phyloP scores from a whole-genome alignment of 2,329 filamentous ascomycete genomes.

The Ambrosiella cleistominuta region DNA sequence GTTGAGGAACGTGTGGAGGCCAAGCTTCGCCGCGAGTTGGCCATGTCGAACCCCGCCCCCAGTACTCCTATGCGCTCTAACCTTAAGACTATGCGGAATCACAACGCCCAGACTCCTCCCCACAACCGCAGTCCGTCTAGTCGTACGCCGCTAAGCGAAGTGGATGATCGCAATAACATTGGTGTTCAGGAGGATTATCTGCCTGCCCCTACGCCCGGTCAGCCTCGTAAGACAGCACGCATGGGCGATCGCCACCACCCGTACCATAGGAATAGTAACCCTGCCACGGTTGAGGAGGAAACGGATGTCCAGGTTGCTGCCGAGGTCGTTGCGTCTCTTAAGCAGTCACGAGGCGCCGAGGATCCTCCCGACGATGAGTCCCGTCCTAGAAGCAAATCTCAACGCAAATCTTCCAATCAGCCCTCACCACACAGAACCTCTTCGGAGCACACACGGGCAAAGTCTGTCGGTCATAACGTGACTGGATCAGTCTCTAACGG shows the following conservation, averaged over 20 bases:
- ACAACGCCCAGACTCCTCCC: slow-evolving; percentile 56
- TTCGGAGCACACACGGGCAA: slow-evolving; percentile 15
- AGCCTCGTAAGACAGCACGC: slow-evolving; percentile 76
- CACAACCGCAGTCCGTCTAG: slow-evolving; percentile 60
- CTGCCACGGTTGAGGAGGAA: slow-evolving; percentile 29
- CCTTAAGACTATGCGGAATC: slow-evolving; percentile 44
- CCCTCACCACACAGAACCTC: slow-evolving; percentile 9
- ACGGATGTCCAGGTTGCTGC: slow-evolving; percentile 33
- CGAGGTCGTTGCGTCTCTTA: slow-evolving; percentile 43
- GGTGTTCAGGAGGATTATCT: slow-evolving; percentile 76
- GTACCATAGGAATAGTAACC: slow-evolving; percentile 41
- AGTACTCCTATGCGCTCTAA: slow-evolving; percentile 45
- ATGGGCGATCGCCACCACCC: slow-evolving; percentile 54
- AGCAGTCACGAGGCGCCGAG: slow-evolving; percentile 33
- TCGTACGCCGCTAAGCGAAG: slow-evolving; percentile 79
- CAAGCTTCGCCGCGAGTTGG: slow-evolving; percentile 42
- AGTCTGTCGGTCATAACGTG: slow-evolving; percentile 55
- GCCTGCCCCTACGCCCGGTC: slow-evolving; percentile 84
- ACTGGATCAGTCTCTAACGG: slow-evolving; percentile 1
- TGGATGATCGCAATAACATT: slow-evolving; percentile 58
- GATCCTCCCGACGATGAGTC: slow-evolving; percentile 56
- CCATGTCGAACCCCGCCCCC: slow-evolving; percentile 30
- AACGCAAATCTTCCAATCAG: slow-evolving; percentile 37
- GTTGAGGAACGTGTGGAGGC: slow-evolving; percentile 69
- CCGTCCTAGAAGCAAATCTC: slow-evolving; percentile 55